Evolutionary conservation across 2,329 filamentous ascomycete species (phyloP).

Genomic region (Trichoderma guizhouense): DNA sequence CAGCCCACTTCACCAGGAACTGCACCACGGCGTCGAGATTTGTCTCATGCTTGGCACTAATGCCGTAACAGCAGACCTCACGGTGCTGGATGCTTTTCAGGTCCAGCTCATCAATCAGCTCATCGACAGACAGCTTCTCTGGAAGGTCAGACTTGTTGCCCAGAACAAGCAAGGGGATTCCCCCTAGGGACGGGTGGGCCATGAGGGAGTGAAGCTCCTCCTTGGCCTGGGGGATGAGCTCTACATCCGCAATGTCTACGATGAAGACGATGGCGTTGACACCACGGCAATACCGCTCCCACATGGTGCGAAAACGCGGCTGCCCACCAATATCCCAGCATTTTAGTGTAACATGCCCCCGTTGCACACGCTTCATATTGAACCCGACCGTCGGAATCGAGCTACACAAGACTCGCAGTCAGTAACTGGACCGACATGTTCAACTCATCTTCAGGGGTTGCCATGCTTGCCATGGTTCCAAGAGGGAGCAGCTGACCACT

Average conservation of each 20-base stretch:
- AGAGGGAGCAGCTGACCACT: background rate
- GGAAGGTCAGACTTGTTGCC: conserved; percentile 96
- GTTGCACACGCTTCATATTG: conserved; percentile 98
- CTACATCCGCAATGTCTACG: conserved; percentile 87
- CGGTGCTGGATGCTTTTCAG: conserved; percentile 85
- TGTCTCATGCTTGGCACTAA: conserved; percentile 97
- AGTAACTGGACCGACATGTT: conserved; percentile 25
- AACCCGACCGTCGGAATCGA: conserved; percentile 98
- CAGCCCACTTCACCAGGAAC: conserved; percentile 90
- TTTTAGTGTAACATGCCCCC: conserved; percentile 96
- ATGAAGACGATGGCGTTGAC: conserved; percentile 99
- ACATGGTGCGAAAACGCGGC: conserved; percentile 96
- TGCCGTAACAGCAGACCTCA: conserved; percentile 97
- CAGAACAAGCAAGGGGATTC: conserved; percentile 88
- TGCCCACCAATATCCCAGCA: conserved; percentile 99
- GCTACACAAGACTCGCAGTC: conserved; percentile 55
- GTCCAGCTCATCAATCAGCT: conserved; percentile 89
- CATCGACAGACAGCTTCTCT: conserved; percentile 88
- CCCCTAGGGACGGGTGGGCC: conserved; percentile 76
- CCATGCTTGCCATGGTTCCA: background rate
- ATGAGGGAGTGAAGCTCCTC: conserved; percentile 91
- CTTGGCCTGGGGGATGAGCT: conserved; percentile 76
- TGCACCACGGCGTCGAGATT: conserved; percentile 96
- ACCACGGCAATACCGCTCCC: conserved; percentile 96
- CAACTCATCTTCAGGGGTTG: background rate